These are phyloP conservation scores for Suillus clintonianus DNA, from an alignment of 768 basidiomycete genomes.

Conservation along the genomic window DNA sequence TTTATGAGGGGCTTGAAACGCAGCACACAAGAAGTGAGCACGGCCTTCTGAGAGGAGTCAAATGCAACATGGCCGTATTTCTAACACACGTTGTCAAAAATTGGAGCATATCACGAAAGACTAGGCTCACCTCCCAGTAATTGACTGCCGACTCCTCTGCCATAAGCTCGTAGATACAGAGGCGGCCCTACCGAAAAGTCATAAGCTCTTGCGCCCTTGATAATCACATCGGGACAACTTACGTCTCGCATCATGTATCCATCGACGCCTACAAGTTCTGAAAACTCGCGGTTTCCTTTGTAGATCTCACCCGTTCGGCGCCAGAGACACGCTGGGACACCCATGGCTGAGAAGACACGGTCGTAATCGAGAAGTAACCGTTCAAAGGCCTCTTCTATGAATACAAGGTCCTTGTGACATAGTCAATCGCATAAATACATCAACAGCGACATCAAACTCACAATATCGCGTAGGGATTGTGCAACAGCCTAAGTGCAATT, in stretches of 20 bases:
- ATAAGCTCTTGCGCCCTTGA: conserved; percentile 8
- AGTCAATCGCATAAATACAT: not conserved
- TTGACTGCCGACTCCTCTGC: conserved; percentile 95
- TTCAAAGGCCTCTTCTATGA: conserved; percentile 98
- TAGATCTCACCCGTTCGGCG: conserved; percentile 97
- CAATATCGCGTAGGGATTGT: conserved; percentile 81
- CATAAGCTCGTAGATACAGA: conserved; percentile 98
- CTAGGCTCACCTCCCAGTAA: conserved; percentile 86
- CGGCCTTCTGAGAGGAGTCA: conserved; percentile 89
- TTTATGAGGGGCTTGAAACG: conserved; percentile 73
- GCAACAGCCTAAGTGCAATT: conserved; percentile 61
- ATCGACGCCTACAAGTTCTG: conserved; percentile 85
- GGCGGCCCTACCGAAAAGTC: conserved; percentile 57
- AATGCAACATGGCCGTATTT: conserved; percentile 96
- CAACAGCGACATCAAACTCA: conserved; percentile 30
- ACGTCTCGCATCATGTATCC: conserved; percentile 88
- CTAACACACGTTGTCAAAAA: conserved; percentile 37
- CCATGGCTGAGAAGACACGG: conserved; percentile 92
- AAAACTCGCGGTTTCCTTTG: conserved; percentile 96
- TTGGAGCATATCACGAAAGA: not conserved
- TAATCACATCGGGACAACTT: conserved; percentile 22
- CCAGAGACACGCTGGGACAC: conserved; percentile 96
- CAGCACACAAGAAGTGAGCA: conserved; percentile 88
- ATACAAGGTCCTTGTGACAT: conserved; percentile 76
- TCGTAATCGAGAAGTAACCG: conserved; percentile 94